A percentile compares a stretch with the other conserved stretches of the same genome.
These are phyloP conservation scores for Globisporangium splendens DNA, from an alignment of 352 stramenopile genomes.

Conservation along the genomic window DNA sequence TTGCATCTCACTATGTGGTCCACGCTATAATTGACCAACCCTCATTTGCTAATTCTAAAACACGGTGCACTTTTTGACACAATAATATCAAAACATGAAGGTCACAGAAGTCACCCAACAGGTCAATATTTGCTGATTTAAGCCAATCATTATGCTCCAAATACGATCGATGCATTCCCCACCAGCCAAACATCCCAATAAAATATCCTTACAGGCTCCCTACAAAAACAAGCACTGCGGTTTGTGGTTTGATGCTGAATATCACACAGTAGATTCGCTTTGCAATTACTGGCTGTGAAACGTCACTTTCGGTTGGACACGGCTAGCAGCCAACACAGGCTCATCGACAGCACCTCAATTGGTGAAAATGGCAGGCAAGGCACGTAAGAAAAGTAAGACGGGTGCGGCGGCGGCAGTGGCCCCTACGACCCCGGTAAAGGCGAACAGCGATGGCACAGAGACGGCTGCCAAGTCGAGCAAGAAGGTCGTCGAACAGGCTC, in stretches of 20 bases:
- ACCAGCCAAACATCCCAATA: slow-evolving; percentile 22
- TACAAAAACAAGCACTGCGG: neutral
- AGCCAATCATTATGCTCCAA: too few species aligned
- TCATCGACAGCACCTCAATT: neutral
- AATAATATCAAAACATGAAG: too few species aligned
- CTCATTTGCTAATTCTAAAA: neutral
- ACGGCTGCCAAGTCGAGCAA: slow-evolving; percentile 2
- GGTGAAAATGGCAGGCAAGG: slow-evolving; percentile 7
- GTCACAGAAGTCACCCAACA: too few species aligned
- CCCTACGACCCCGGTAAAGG: neutral
- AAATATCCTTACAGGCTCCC: neutral
- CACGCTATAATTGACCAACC: neutral
- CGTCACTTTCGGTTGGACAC: slow-evolving; percentile 22
- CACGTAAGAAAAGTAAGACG: slow-evolving; percentile 13
- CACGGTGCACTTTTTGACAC: too few species aligned
- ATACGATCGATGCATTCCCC: slow-evolving; percentile 7
- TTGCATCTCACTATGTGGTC: neutral
- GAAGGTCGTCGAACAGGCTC: neutral
- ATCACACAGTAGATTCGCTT: neutral
- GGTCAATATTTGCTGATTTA: too few species aligned
- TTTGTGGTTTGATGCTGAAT: neutral
- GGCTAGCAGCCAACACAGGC: too few species aligned
- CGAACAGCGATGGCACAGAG: neutral
- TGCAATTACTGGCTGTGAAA: slow-evolving; percentile 20
- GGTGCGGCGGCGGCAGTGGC: neutral